Evolutionary conservation across 2,329 filamentous ascomycete genomes (phyloP).

Genomic region (Pseudogymnoascus verrucosus): DNA sequence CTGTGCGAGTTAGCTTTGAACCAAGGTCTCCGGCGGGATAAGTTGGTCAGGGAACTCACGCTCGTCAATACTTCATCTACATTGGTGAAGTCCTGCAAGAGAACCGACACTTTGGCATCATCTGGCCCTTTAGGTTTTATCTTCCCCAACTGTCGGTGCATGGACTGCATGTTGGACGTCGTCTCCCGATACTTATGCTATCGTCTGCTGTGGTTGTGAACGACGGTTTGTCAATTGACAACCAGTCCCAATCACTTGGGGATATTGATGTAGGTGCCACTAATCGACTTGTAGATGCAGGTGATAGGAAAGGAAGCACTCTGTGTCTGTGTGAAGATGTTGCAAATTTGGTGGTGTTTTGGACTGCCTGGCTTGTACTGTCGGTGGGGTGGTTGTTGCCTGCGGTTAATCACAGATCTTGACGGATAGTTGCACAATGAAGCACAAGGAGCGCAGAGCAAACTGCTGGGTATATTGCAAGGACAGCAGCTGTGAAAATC

Average conservation of each 20-base stretch:
- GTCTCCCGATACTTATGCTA: background rate
- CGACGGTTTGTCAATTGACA: background rate
- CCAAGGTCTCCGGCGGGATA: background rate
- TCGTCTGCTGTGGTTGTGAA: background rate
- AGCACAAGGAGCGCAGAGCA: background rate
- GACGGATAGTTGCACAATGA: background rate
- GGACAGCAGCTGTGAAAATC: background rate
- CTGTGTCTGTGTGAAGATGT: background rate
- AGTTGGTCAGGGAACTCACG: constrained; percentile 38
- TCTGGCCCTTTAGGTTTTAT: constrained; percentile 62
- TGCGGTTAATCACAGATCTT: constrained; percentile 1
- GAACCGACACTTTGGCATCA: constrained; percentile 64
- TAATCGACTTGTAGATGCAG: background rate
- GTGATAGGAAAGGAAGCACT: background rate
- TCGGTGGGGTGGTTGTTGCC: background rate
- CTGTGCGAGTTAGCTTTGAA: constrained; percentile 34
- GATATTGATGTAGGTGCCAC: background rate
- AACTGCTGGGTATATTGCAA: background rate
- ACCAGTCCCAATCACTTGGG: background rate
- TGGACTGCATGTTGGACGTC: constrained; percentile 51
- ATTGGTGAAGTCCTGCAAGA: constrained; percentile 74
- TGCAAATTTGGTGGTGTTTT: background rate
- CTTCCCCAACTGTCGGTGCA: constrained; percentile 68
- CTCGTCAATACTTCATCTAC: constrained; percentile 66
- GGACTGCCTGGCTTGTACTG: background rate